A percentile compares a stretch with the other conserved stretches of the same genome.
Evolutionary conservation across 148 eudicot species (phyloP).

Genomic region (Fagopyrum esculentum): DNA sequence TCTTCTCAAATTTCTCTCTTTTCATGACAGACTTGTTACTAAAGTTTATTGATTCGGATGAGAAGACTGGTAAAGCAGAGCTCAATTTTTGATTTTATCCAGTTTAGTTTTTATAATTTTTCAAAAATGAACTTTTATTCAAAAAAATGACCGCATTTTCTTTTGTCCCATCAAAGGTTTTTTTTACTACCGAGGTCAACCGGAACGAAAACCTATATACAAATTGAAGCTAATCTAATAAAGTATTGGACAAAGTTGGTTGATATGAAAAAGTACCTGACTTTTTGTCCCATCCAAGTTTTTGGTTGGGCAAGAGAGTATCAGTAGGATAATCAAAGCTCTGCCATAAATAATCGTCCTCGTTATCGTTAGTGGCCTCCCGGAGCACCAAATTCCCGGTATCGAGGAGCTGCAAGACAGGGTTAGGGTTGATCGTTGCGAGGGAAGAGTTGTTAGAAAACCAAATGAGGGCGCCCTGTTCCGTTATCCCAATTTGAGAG

Average conservation of each 20-base stretch:
- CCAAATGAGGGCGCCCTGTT: constrained; percentile 21
- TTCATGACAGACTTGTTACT: too few species aligned
- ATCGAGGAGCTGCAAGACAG: constrained; percentile 41
- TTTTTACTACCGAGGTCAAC: too few species aligned
- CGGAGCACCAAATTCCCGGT: constrained; percentile 46
- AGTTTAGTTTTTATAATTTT: too few species aligned
- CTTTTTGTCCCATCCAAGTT: constrained; percentile 37
- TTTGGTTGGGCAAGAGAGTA: constrained; percentile 44
- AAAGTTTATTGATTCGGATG: too few species aligned
- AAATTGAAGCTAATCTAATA: too few species aligned
- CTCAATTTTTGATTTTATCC: neutral
- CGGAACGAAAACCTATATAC: too few species aligned
- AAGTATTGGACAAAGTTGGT: neutral
- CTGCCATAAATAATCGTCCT: constrained; percentile 39
- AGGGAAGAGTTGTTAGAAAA: constrained; percentile 15
- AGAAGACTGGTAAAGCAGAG: too few species aligned
- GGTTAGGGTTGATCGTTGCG: constrained; percentile 10
- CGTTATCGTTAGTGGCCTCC: constrained; percentile 11
- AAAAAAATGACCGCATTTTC: too few species aligned
- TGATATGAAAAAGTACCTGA: constrained; percentile 9
- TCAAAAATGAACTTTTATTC: too few species aligned
- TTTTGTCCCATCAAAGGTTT: too few species aligned
- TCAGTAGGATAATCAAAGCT: constrained; percentile 67
- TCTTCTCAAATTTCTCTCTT: too few species aligned
- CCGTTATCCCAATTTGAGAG: constrained; percentile 13